A percentile compares a stretch with the other conserved stretches of the same genome.
Conservation (phyloP, 495 filamentous ascomycete genomes). For the Daldinia grandis region DNA sequence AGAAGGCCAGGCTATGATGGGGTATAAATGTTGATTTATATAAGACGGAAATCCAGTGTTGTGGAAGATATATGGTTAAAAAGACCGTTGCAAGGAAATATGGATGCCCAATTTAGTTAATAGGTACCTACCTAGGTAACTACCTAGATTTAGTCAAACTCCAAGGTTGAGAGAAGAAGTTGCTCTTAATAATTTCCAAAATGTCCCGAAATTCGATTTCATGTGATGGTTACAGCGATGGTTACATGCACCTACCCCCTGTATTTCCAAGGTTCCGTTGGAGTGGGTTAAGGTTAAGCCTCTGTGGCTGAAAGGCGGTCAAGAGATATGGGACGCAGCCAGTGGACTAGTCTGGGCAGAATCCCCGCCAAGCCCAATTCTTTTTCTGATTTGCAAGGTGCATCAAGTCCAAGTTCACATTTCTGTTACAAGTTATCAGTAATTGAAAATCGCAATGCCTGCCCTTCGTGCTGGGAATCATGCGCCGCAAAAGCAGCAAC, state of each 20-base stretch:
- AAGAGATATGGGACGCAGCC: background rate
- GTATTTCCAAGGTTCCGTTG: too few species aligned
- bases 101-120: too few species aligned
- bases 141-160: too few species aligned
- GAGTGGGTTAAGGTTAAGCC: background rate
- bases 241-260: too few species aligned
- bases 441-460: constrained; percentile 24
- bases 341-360: constrained; percentile 30
- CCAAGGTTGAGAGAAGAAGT: too few species aligned
- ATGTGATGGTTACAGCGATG: too few species aligned
- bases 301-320: constrained; percentile 32
- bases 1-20: constrained; percentile 43
- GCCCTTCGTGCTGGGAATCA: constrained; percentile 16
- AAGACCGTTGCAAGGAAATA: too few species aligned
- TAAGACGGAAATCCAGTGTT: background rate
- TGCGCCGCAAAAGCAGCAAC: constrained; percentile 35
- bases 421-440: background rate
- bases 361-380: constrained; percentile 38
- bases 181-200: too few species aligned
- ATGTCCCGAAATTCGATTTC: too few species aligned
- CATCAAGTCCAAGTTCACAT: constrained; percentile 7
- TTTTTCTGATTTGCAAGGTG: constrained; percentile 27
- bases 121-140: too few species aligned
- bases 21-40: background rate
- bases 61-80: background rate